phyloP scores from a whole-genome alignment of 371 early-diverging fungal species.

The Synchytrium microbalum region DNA sequence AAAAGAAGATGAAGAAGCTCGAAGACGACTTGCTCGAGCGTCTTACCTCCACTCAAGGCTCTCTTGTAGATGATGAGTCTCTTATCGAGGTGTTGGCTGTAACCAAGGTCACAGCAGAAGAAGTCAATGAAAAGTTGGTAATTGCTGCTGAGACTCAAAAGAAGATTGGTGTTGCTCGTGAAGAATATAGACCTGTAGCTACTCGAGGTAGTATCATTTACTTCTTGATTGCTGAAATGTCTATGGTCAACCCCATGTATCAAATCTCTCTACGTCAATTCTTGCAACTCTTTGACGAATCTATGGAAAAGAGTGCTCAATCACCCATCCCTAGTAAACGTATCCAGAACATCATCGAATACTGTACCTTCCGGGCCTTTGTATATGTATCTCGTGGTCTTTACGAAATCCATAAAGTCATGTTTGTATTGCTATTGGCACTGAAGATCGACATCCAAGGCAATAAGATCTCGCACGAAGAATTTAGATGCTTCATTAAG shows the following conservation, averaged over 20 bases:
- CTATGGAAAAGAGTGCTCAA: constrained; percentile 47
- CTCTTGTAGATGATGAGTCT: constrained; percentile 54
- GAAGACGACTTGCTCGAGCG: constrained; percentile 55
- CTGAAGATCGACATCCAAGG: constrained; percentile 47
- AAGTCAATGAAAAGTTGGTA: constrained; percentile 52
- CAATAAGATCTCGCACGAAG: constrained; percentile 43
- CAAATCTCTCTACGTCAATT: constrained; percentile 52
- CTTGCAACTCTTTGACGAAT: constrained; percentile 53
- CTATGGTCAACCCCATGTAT: constrained; percentile 56
- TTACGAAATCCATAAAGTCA: constrained; percentile 51
- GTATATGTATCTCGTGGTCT: constrained; percentile 46
- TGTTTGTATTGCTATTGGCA: constrained; percentile 50
- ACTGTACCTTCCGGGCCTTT: constrained; percentile 49
- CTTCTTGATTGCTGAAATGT: constrained; percentile 55
- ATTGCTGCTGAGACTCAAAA: constrained; percentile 56
- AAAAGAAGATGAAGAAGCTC: constrained; percentile 55
- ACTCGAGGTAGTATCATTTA: constrained; percentile 49
- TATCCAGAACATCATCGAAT: constrained; percentile 56
- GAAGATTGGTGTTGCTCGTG: constrained; percentile 50
- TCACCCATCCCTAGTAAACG: constrained; percentile 53
- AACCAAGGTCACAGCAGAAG: constrained; percentile 53
- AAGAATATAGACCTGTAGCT: constrained; percentile 55
- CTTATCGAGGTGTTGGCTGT: constrained; percentile 53
- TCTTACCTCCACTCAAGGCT: constrained; percentile 51
- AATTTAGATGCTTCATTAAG: constrained; percentile 51